Percentiles rank a stretch among this genome's conserved stretches.
phyloP scores from a whole-genome alignment of 257 asterid species.

The Gynochthodes officinalis region DNA sequence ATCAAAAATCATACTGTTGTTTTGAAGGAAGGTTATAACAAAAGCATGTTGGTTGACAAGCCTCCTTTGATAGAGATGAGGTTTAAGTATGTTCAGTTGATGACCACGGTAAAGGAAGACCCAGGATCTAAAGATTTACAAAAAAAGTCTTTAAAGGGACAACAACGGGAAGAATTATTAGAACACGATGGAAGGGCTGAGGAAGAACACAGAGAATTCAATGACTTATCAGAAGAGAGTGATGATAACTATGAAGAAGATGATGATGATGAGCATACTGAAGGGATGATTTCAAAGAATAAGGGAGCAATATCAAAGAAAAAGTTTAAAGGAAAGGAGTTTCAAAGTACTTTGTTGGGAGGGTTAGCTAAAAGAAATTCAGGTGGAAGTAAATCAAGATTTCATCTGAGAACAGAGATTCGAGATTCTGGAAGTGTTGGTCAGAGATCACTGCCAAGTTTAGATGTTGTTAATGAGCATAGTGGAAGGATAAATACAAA shows the following conservation, averaged over 20 bases:
- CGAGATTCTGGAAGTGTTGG: conserved; percentile 24
- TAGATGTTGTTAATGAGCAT: conserved; percentile 12
- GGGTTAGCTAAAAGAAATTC: conserved; percentile 20
- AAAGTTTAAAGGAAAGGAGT: conserved; percentile 8
- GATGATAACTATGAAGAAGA: conserved; percentile 27
- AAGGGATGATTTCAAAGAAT: conserved; percentile 1
- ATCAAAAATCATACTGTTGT: conserved; percentile 65
- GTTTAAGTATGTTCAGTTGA: conserved; percentile 53
- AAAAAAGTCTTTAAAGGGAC: conserved; percentile 35
- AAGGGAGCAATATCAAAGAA: conserved; percentile 21
- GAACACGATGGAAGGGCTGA: conserved; percentile 29
- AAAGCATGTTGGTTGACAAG: conserved; percentile 60
- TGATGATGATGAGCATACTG: conserved; percentile 16
- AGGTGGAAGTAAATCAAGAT: conserved; percentile 5
- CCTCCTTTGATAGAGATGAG: conserved; percentile 62
- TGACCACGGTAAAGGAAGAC: conserved; percentile 53
- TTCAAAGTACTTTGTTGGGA: conserved; percentile 10
- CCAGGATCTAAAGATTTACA: conserved; percentile 24
- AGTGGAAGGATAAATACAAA: neutral
- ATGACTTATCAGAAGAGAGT: conserved; percentile 23
- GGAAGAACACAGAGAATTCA: conserved; percentile 37
- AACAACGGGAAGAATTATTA: conserved; percentile 30
- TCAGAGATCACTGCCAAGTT: conserved; percentile 21
- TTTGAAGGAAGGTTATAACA: conserved; percentile 73
- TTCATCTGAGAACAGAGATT: conserved; percentile 29